These are phyloP conservation scores for Xerocomus brunneocitrinus DNA, from an alignment of 768 basidiomycete genomes.

Conservation along the genomic window DNA sequence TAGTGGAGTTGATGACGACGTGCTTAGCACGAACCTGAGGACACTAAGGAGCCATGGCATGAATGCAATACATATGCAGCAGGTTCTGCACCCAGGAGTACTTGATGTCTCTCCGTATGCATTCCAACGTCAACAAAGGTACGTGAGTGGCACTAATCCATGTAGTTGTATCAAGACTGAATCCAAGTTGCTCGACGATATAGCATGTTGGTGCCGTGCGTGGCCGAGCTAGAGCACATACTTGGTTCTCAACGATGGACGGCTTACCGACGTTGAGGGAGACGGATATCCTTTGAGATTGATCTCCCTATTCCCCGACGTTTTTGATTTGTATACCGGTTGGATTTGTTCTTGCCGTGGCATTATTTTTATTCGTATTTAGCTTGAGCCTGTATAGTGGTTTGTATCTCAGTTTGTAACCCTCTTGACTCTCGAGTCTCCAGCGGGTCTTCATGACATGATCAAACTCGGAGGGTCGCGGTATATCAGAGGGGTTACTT, in stretches of 20 bases:
- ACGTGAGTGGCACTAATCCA: slow-evolving; percentile 6
- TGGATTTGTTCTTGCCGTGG: background rate
- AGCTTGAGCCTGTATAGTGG: background rate
- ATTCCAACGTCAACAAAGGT: slow-evolving; percentile 7
- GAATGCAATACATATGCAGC: background rate
- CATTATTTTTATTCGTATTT: background rate
- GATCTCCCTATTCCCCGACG: background rate
- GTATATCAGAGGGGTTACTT: slow-evolving; percentile 1
- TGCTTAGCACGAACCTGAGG: slow-evolving; percentile 5
- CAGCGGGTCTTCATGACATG: no score
- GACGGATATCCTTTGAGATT: background rate
- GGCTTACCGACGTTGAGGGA: slow-evolving; percentile 10
- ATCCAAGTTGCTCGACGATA: background rate
- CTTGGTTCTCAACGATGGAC: slow-evolving; percentile 1
- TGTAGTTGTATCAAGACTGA: background rate
- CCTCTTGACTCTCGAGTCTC: background rate
- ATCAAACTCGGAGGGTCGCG: no score
- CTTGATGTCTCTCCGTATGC: background rate
- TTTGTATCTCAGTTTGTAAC: background rate
- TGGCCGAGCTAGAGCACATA: background rate
- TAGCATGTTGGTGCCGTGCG: background rate
- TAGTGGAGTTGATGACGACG: background rate
- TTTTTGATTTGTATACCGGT: slow-evolving; percentile 2
- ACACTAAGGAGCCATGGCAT: background rate
- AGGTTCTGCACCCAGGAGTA: slow-evolving; percentile 3